These are phyloP conservation scores for Triangularia verruculosa DNA, from an alignment of 2,329 filamentous ascomycete species.

Conservation along the genomic window DNA sequence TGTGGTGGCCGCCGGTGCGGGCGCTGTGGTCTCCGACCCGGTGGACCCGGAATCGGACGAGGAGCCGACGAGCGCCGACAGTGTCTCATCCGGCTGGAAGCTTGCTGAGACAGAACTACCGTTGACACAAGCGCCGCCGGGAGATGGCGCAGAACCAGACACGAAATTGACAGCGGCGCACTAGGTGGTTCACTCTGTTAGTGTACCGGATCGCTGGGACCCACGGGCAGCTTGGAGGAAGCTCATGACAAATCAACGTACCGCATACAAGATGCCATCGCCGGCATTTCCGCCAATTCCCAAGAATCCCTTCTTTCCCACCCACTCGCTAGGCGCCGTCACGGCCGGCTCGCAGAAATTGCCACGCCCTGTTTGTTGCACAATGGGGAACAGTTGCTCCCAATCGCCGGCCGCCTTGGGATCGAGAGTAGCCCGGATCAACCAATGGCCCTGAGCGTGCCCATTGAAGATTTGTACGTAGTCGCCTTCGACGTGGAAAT, in stretches of 20 bases:
- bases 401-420: constrained; percentile 46
- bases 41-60: neutral
- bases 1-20: constrained; percentile 1
- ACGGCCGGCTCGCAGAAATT: constrained; percentile 51
- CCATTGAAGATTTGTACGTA: constrained; percentile 46
- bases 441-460: constrained; percentile 53
- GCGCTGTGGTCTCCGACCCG: neutral
- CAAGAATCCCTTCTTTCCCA: constrained; percentile 54
- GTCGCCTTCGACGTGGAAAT: constrained; percentile 59
- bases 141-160: constrained; percentile 33
- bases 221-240: constrained; percentile 1
- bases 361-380: constrained; percentile 54
- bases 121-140: constrained; percentile 38
- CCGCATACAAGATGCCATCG: constrained; percentile 58
- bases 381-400: constrained; percentile 53
- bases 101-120: constrained; percentile 33
- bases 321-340: constrained; percentile 47
- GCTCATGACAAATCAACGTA: constrained; percentile 34
- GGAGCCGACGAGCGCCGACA: constrained; percentile 33
- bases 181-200: constrained; percentile 34
- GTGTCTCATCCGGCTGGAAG: constrained; percentile 32
- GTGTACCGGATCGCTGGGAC: constrained; percentile 14
- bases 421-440: constrained; percentile 57
- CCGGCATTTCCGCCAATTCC: constrained; percentile 49
- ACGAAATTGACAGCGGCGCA: constrained; percentile 57